phyloP scores from a whole-genome alignment of 129 eudicot genomes.

The Tagetes erecta region DNA sequence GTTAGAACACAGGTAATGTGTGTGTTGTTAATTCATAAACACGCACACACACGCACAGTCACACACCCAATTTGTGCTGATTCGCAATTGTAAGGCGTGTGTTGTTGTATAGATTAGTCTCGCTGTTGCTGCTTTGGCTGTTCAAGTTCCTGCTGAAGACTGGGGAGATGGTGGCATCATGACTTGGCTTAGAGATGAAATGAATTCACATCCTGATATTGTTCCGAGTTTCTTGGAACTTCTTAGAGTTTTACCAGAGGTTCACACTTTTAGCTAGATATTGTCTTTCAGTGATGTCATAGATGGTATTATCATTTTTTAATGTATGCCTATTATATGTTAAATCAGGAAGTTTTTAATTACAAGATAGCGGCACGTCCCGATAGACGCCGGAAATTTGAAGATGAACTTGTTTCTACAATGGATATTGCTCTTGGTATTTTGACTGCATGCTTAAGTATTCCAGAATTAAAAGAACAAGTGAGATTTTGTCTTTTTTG shows the following conservation, averaged over 20 bases:
- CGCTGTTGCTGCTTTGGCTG: slow-evolving; percentile 99
- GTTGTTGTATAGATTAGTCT: slow-evolving; percentile 79
- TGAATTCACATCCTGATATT: slow-evolving; percentile 75
- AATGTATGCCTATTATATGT: slow-evolving; percentile 19
- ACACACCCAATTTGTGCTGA: neutral
- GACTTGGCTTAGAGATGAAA: slow-evolving; percentile 87
- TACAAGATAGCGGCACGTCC: slow-evolving; percentile 98
- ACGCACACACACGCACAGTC: neutral
- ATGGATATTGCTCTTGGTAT: slow-evolving; percentile 81
- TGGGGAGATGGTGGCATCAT: slow-evolving; percentile 99
- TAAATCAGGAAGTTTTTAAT: slow-evolving; percentile 77
- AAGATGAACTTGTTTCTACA: slow-evolving; percentile 86
- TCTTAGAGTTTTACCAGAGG: slow-evolving; percentile 97
- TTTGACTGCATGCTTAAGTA: slow-evolving; percentile 84
- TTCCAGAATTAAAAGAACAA: slow-evolving; percentile 89
- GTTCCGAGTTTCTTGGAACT: slow-evolving; percentile 92
- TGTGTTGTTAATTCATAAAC: slow-evolving; percentile 5
- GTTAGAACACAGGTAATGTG: slow-evolving; percentile 95
- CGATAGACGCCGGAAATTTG: slow-evolving; percentile 93
- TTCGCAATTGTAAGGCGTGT: slow-evolving; percentile 12
- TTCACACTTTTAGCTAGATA: slow-evolving; percentile 25
- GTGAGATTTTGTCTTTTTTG: slow-evolving; percentile 33
- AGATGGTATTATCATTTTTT: slow-evolving; percentile 9
- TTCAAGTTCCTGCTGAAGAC: slow-evolving; percentile 94
- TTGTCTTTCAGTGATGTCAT: slow-evolving; percentile 24